Conservation (phyloP, 805 yeast species). For the Metschnikowia picachoensis region DNA sequence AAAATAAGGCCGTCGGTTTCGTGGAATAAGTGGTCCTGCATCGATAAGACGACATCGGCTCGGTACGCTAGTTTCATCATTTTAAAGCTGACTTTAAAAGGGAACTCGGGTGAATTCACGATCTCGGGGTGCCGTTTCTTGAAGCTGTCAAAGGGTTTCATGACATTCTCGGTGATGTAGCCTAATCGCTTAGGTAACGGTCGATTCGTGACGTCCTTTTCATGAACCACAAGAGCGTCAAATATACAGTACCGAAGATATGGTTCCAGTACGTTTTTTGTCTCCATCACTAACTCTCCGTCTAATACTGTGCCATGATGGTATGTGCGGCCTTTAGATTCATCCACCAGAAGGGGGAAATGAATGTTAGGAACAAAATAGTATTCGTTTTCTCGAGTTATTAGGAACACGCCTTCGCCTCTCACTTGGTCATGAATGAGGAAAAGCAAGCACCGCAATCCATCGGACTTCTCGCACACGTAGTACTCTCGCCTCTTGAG, state of each 20-base stretch:
- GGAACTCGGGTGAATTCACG: slow-evolving; percentile 59
- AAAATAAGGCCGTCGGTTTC: slow-evolving; percentile 91
- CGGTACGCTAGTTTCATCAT: slow-evolving; percentile 83
- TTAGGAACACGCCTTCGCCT: slow-evolving; percentile 85
- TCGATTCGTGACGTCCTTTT: slow-evolving; percentile 62
- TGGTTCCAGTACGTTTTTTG: slow-evolving; percentile 51
- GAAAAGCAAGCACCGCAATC: slow-evolving; percentile 77
- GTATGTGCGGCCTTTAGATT: slow-evolving; percentile 48
- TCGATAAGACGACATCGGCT: slow-evolving; percentile 68
- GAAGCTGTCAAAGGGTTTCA: slow-evolving; percentile 74
- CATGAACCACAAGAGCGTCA: slow-evolving; percentile 85
- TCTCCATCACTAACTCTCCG: slow-evolving; percentile 86
- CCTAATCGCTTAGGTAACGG: slow-evolving; percentile 81
- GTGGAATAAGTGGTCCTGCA: slow-evolving; percentile 72
- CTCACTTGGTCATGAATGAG: slow-evolving; percentile 62
- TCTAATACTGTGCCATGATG: slow-evolving; percentile 90
- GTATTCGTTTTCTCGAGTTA: slow-evolving; percentile 86
- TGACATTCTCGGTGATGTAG: slow-evolving; percentile 75
- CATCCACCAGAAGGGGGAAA: slow-evolving; percentile 57
- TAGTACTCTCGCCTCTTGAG: slow-evolving; percentile 72
- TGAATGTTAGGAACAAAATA: slow-evolving; percentile 78
- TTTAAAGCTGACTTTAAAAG: slow-evolving; percentile 83
- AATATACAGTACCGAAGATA: slow-evolving; percentile 75
- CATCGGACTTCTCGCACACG: slow-evolving; percentile 96
- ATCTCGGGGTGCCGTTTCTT: slow-evolving; percentile 69